These are phyloP conservation scores for Pseudohalonectria lignicola DNA, from an alignment of 2,329 filamentous ascomycete species.

Conservation along the genomic window DNA sequence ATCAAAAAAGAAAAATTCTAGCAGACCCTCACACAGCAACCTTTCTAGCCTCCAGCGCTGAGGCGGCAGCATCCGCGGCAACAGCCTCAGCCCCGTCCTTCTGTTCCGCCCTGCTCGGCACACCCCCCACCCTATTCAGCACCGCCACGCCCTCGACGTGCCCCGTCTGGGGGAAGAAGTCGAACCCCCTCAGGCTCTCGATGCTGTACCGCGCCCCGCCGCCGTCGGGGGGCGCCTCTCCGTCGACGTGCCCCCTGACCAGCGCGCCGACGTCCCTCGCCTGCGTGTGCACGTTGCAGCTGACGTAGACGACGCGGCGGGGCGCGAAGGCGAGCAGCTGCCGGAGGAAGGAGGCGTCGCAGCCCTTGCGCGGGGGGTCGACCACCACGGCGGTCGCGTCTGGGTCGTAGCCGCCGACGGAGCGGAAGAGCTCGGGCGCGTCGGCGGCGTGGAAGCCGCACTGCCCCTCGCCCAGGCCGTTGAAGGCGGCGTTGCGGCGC, in stretches of 20 bases:
- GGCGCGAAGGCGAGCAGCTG: slow-evolving; percentile 75
- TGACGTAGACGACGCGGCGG: slow-evolving; percentile 79
- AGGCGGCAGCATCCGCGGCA: no score
- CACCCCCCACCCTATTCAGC: slow-evolving; percentile 46
- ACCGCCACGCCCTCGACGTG: slow-evolving; percentile 61
- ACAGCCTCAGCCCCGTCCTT: no score
- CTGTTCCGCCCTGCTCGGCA: no score
- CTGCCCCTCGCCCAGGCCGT: slow-evolving; percentile 54
- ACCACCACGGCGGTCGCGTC: slow-evolving; percentile 88
- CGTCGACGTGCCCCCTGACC: slow-evolving; percentile 52
- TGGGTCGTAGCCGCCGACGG: slow-evolving; percentile 46
- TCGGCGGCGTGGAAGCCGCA: slow-evolving; percentile 86
- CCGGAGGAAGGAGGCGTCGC: slow-evolving; percentile 70
- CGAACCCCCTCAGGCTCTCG: slow-evolving; percentile 84
- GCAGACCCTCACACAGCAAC: no score
- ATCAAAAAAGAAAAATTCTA: no score
- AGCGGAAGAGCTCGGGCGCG: slow-evolving; percentile 70
- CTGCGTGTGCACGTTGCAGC: slow-evolving; percentile 97
- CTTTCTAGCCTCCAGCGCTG: no score
- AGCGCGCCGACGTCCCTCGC: slow-evolving; percentile 84
- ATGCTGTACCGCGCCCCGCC: slow-evolving; percentile 58
- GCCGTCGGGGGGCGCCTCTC: slow-evolving; percentile 15
- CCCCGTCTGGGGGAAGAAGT: slow-evolving; percentile 88
- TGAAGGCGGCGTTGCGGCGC: slow-evolving; percentile 65
- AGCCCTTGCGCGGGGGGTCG: slow-evolving; percentile 93